These are phyloP conservation scores for Albatrellus ellisii DNA, from an alignment of 768 basidiomycete species.

Conservation along the genomic window DNA sequence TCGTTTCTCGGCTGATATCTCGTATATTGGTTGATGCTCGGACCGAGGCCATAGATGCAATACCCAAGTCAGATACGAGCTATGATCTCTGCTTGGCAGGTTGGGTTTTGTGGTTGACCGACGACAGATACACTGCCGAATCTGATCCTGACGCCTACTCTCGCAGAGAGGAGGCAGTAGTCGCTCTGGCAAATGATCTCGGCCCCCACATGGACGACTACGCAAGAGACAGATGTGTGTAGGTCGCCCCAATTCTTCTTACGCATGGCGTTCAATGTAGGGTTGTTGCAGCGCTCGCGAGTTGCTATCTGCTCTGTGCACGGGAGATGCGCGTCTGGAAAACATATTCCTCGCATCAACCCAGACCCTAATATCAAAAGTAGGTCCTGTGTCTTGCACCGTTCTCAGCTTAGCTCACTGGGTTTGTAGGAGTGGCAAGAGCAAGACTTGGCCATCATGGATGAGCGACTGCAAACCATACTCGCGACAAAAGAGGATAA, in stretches of 20 bases:
- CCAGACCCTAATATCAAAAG: background rate
- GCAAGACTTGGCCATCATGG: slow-evolving; percentile 40
- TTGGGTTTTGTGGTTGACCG: slow-evolving; percentile 55
- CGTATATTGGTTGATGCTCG: slow-evolving; percentile 18
- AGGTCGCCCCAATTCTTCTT: slow-evolving; percentile 6
- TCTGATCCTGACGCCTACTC: slow-evolving; percentile 22
- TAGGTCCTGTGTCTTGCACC: background rate
- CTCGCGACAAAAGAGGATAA: no score
- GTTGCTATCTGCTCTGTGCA: slow-evolving; percentile 30
- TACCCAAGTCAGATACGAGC: slow-evolving; percentile 24
- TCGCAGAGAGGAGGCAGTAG: slow-evolving; percentile 31
- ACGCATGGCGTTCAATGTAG: background rate
- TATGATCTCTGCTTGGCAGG: slow-evolving; percentile 50
- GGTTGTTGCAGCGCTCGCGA: slow-evolving; percentile 15
- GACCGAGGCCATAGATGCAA: slow-evolving; percentile 8
- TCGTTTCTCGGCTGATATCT: slow-evolving; percentile 33
- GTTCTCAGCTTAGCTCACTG: background rate
- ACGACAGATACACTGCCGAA: slow-evolving; percentile 23
- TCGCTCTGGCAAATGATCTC: slow-evolving; percentile 34
- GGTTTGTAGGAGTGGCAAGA: slow-evolving; percentile 26
- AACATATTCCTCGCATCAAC: background rate
- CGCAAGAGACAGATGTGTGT: slow-evolving; percentile 23
- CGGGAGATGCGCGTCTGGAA: slow-evolving; percentile 21
- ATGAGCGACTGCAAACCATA: slow-evolving; percentile 3
- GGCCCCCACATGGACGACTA: slow-evolving; percentile 23